Evolutionary conservation across 192 early-diverging fungal species (phyloP).

Genomic region (Pilaira anomala): DNA sequence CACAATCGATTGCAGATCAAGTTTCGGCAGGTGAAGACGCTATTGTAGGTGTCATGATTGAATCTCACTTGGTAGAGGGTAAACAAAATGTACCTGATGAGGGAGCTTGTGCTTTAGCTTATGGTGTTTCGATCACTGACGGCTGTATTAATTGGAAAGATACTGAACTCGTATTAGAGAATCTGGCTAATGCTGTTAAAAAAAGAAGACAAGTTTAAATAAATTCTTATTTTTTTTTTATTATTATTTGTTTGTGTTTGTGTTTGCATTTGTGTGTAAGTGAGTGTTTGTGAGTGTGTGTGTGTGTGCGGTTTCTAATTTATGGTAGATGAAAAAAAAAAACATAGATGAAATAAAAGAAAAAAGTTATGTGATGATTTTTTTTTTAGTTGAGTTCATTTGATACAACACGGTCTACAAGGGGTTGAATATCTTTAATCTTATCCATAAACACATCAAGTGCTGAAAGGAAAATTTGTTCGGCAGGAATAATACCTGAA

Average conservation of each 20-base stretch:
- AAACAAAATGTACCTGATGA: conserved; percentile 77
- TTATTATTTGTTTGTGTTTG: too few species aligned
- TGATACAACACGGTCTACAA: conserved; percentile 33
- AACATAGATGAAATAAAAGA: neutral
- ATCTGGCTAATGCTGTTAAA: conserved; percentile 75
- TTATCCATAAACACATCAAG: conserved; percentile 81
- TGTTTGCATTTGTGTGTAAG: too few species aligned
- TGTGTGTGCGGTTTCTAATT: too few species aligned
- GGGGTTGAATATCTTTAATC: conserved; percentile 47
- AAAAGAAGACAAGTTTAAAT: conserved; percentile 39
- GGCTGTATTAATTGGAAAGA: conserved; percentile 87
- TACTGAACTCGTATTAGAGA: conserved; percentile 71
- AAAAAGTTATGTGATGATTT: neutral
- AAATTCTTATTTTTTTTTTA: too few species aligned
- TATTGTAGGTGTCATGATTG: conserved; percentile 93
- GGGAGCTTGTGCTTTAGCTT: conserved; percentile 63
- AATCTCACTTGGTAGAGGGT: conserved; percentile 83
- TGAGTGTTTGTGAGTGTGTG: too few species aligned
- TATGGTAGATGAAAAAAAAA: neutral
- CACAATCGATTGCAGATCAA: conserved; percentile 64
- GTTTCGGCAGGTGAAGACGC: conserved; percentile 62
- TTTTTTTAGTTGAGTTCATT: neutral
- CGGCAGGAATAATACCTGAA: conserved; percentile 74
- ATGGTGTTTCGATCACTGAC: conserved; percentile 92
- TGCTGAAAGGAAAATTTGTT: conserved; percentile 74